phyloP scores from a whole-genome alignment of 352 stramenopile genomes.

The Phytophthora hybrid region DNA sequence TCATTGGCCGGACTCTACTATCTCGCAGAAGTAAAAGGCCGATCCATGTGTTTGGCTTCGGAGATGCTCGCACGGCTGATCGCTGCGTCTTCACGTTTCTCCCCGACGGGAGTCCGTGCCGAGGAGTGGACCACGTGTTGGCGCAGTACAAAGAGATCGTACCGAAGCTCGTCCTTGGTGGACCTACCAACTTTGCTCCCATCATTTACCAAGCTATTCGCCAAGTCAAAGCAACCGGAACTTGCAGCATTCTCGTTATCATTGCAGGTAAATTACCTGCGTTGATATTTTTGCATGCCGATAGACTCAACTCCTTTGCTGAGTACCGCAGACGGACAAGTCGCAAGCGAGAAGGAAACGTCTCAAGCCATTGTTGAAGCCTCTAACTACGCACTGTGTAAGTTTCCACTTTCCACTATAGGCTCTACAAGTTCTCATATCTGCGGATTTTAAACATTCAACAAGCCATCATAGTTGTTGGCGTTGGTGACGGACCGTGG shows the following conservation, averaged over 20 bases:
- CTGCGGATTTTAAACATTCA: not conserved
- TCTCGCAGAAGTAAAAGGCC: slow-evolving; percentile 76
- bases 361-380: slow-evolving; percentile 73
- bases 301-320: not conserved
- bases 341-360: slow-evolving; percentile 74
- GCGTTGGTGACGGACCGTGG: slow-evolving; percentile 82
- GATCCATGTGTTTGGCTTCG: slow-evolving; percentile 83
- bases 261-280: slow-evolving; percentile 46
- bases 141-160: slow-evolving; percentile 62
- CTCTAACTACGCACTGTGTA: slow-evolving; percentile 78
- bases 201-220: slow-evolving; percentile 80
- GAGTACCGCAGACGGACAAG: slow-evolving; percentile 55
- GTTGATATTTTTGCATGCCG: not conserved
- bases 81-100: slow-evolving; percentile 66
- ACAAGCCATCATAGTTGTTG: slow-evolving; percentile 82
- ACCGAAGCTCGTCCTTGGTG: slow-evolving; percentile 53
- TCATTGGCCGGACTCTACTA: slow-evolving; percentile 72
- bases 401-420: slow-evolving; percentile 12
- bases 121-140: slow-evolving; percentile 66
- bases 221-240: slow-evolving; percentile 50
- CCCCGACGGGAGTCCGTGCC: slow-evolving; percentile 45
- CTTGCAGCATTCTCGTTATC: slow-evolving; percentile 83
- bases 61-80: slow-evolving; percentile 63
- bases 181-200: slow-evolving; percentile 83
- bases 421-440: not conserved